Evolutionary conservation across 1,139 yeast genomes (phyloP).

Genomic region (Candida sojae): DNA sequence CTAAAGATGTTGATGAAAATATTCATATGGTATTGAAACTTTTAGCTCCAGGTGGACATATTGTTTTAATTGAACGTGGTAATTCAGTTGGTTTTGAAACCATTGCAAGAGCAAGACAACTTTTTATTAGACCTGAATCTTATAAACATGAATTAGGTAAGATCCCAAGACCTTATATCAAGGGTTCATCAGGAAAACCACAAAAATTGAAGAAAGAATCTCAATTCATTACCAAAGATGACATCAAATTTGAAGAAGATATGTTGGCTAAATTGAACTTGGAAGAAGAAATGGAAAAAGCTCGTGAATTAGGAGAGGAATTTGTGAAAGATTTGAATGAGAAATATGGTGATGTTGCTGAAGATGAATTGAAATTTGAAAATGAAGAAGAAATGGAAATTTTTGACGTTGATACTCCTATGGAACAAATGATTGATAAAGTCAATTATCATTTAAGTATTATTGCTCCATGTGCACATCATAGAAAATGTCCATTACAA

Average conservation of each 20-base stretch:
- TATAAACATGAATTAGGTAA: constrained; percentile 57
- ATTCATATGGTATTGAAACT: constrained; percentile 61
- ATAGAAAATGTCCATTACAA: constrained; percentile 83
- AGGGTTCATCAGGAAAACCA: constrained; percentile 49
- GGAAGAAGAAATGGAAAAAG: constrained; percentile 16
- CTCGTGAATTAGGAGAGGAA: constrained; percentile 12
- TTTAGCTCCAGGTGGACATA: constrained; percentile 74
- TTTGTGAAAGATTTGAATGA: constrained; percentile 16
- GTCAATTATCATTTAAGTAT: constrained; percentile 59
- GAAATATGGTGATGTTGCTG: constrained; percentile 42
- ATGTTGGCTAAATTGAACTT: constrained; percentile 28
- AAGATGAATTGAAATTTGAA: constrained; percentile 51
- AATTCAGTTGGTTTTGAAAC: constrained; percentile 87
- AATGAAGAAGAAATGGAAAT: constrained; percentile 48
- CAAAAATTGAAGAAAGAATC: constrained; percentile 34
- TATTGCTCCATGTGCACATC: constrained; percentile 92
- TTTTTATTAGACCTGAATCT: constrained; percentile 82
- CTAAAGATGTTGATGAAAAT: constrained; percentile 70
- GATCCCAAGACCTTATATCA: constrained; percentile 70
- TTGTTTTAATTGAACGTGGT: constrained; percentile 84
- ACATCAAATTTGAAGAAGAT: constrained; percentile 32
- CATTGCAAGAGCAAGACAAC: constrained; percentile 86
- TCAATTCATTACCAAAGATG: constrained; percentile 36
- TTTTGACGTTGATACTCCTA: constrained; percentile 17
- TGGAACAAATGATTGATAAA: constrained; percentile 15